Base-by-base conservation (phyloP, 768 basidiomycete genomes). In the Paxillus ammoniavirescens region DNA sequence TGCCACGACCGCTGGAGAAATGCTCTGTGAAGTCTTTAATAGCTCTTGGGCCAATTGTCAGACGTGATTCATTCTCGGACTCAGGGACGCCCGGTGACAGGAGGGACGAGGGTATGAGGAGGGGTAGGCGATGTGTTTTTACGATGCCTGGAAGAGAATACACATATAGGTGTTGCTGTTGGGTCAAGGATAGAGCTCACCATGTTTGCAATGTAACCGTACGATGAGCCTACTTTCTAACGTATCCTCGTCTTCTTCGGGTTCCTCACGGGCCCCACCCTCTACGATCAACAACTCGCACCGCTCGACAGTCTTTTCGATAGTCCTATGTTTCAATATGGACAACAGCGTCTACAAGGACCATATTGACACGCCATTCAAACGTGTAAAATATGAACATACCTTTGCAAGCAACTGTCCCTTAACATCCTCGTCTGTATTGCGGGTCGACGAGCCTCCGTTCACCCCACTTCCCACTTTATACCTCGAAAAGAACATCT, bases 151-250 rank as follows among this genome's bases (percentile, higher is more conserved):
- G 21, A 28, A 17, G 15, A 4, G 47, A 42, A 49, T 47, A 62
- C 57, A 56, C 42, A 50, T 52, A 18, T 23, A 55, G 55, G 49
- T 52, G 12, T 36, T 23, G 23, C 26, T 9, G 47, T 9, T 43
- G n/a, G 26, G 3, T 30, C 5, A 23, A 31, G 37, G 44, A 17
- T 8, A 1, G 36, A 10, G 57, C 73, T 57, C 65, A 89, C 91
- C 91, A 59, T 92, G 87, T 74, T 93, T 92, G 68, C 91, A 93
- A 61, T 89, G 79, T 47, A 93, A 68, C 57, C 84, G 84, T 37
- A 93, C 73, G 30, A 89, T 76, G 49, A 93, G 72, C 61, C 79
- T 85, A 62, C 84, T 87, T 67, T 91, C 88, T 6, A 90, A 72
- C 45, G 79, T 75, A 58, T 91, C 88, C 55, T 67, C 65, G 10